A percentile compares a stretch with the other conserved stretches of the same genome.
These are phyloP conservation scores for Linderniella brevidens DNA, from an alignment of 257 asterid species.

Conservation along the genomic window DNA sequence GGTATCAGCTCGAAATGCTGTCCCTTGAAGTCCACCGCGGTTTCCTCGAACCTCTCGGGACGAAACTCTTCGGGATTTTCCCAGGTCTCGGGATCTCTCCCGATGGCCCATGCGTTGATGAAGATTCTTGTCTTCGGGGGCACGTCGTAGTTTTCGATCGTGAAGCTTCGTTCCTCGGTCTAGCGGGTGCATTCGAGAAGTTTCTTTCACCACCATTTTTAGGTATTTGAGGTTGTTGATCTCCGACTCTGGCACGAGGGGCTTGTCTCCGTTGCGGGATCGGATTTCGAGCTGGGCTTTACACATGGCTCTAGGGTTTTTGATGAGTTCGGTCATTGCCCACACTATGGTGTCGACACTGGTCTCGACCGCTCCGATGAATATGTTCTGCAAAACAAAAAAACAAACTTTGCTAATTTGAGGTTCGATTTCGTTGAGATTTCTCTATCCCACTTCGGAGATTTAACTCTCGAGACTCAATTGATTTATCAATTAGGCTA, in stretches of 20 bases:
- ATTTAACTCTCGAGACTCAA: too few species aligned
- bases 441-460: too few species aligned
- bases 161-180: constrained; percentile 18
- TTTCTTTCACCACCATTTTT: constrained; percentile 21
- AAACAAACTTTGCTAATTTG: too few species aligned
- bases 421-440: too few species aligned
- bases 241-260: constrained; percentile 9
- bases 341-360: constrained; percentile 30
- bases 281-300: constrained; percentile 20
- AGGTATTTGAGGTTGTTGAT: too few species aligned
- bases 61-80: constrained; percentile 13
- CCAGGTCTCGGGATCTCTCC: constrained; percentile 29
- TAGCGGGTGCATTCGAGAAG: constrained; percentile 32
- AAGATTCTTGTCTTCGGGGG: constrained; percentile 21
- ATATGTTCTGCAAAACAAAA: constrained; percentile 24
- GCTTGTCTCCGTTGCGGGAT: constrained; percentile 8
- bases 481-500: too few species aligned
- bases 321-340: constrained; percentile 31
- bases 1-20: constrained; percentile 8
- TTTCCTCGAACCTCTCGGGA: constrained; percentile 9
- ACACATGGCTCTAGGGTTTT: constrained; percentile 11
- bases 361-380: constrained; percentile 41
- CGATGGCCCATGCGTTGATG: constrained; percentile 33
- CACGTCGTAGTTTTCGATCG: constrained; percentile 20
- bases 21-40: constrained; percentile 5